phyloP scores from a whole-genome alignment of 1,284 basidiomycete species.

The Pulveroboletus sp. region DNA sequence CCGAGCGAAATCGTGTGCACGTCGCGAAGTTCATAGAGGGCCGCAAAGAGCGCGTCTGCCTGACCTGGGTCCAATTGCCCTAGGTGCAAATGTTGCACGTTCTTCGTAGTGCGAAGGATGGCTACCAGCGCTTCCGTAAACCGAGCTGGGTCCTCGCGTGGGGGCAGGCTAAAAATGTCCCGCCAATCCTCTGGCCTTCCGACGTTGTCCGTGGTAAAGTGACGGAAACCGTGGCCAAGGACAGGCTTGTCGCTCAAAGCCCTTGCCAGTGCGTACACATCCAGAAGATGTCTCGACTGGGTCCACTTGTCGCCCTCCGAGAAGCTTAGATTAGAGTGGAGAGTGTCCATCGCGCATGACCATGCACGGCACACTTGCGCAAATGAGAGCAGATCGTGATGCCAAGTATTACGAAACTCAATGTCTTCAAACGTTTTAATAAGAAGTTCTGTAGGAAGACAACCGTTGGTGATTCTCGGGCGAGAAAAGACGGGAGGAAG shows the following conservation, averaged over 20 bases:
- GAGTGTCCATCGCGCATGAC: constrained; percentile 28
- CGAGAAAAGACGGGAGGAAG: constrained; percentile 14
- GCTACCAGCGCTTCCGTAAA: constrained; percentile 24
- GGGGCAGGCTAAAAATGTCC: background rate
- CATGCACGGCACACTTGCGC: constrained; percentile 30
- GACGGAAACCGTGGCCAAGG: constrained; percentile 14
- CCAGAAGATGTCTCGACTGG: constrained; percentile 5
- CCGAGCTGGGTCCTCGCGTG: background rate
- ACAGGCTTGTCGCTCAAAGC: constrained; percentile 10
- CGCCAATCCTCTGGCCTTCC: constrained; percentile 1
- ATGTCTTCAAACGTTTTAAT: constrained; percentile 24
- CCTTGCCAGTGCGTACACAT: constrained; percentile 16
- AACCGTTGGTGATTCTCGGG: constrained; percentile 4
- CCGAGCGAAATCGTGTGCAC: constrained; percentile 20
- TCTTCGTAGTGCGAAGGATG: constrained; percentile 24
- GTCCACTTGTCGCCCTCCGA: constrained; percentile 17
- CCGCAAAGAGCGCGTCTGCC: constrained; percentile 11
- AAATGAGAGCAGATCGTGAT: constrained; percentile 26
- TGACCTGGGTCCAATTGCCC: constrained; percentile 14
- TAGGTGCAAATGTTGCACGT: constrained; percentile 20
- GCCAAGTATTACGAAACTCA: constrained; percentile 25
- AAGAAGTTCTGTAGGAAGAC: constrained; percentile 27
- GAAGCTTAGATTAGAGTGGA: constrained; percentile 20
- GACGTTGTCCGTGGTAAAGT: constrained; percentile 24
- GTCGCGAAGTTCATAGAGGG: constrained; percentile 11